Conservation (phyloP, 2,329 filamentous ascomycete genomes). For the Pseudogymnoascus sp. region DNA sequence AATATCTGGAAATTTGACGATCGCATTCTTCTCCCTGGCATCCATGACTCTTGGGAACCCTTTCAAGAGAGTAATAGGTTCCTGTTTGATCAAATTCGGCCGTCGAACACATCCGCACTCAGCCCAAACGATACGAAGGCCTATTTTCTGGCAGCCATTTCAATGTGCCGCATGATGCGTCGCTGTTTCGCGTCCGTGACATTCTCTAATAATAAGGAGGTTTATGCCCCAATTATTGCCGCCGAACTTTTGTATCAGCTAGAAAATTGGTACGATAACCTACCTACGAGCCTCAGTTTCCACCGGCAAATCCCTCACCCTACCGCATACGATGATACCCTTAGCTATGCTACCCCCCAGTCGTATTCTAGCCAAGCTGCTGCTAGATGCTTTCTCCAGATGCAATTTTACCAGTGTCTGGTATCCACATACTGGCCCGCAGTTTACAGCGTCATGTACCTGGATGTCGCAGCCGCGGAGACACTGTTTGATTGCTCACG, state of each 20-base stretch:
- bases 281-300: not conserved
- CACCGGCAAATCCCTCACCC: not conserved
- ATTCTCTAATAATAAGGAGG: constrained; percentile 16
- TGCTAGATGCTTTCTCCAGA: constrained; percentile 15
- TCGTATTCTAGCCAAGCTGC: constrained; percentile 7
- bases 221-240: constrained; percentile 25
- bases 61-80: constrained; percentile 11
- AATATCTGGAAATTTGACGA: constrained; percentile 25
- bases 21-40: constrained; percentile 21
- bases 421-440: constrained; percentile 27
- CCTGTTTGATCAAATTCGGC: not conserved
- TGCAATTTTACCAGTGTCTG: constrained; percentile 26
- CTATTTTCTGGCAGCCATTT: constrained; percentile 29
- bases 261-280: constrained; percentile 28
- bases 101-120: not conserved
- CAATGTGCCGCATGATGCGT: constrained; percentile 28
- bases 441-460: constrained; percentile 15
- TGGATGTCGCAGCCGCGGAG: not conserved
- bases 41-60: constrained; percentile 21
- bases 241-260: constrained; percentile 28
- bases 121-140: constrained; percentile 12
- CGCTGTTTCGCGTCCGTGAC: constrained; percentile 24
- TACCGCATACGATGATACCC: not conserved
- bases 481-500: constrained; percentile 9
- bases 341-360: not conserved